A percentile compares a stretch with the other conserved stretches of the same genome.
Conservation (phyloP, 129 eudicot genomes). For the Saussurea involucrata region DNA sequence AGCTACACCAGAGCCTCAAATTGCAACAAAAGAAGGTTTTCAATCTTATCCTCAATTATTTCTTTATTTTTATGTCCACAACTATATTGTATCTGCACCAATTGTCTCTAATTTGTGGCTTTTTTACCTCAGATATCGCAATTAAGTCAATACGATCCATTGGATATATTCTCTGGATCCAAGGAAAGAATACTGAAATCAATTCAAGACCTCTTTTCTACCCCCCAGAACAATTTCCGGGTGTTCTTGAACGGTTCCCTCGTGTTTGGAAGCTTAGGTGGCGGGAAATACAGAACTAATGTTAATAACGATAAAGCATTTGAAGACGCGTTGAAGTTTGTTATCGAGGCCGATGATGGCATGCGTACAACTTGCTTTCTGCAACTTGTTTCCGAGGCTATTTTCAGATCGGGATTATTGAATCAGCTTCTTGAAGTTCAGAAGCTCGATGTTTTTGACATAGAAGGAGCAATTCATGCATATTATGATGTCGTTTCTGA, state of each 20-base stretch:
- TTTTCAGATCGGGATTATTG: conserved; percentile 51
- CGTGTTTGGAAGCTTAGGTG: conserved; percentile 77
- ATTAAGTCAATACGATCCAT: conserved; percentile 76
- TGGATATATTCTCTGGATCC: conserved; percentile 86
- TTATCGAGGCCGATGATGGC: conserved; percentile 67
- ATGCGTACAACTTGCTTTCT: conserved; percentile 51
- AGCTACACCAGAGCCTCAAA: conserved; percentile 78
- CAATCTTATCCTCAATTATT: neutral
- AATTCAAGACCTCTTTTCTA: conserved; percentile 56
- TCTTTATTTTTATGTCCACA: neutral
- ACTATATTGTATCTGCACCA: conserved; percentile 10
- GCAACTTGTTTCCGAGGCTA: conserved; percentile 66
- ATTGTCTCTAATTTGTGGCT: conserved; percentile 10
- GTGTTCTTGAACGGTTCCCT: conserved; percentile 86
- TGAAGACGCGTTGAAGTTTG: conserved; percentile 51
- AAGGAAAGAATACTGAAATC: conserved; percentile 60
- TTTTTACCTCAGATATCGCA: conserved; percentile 59
- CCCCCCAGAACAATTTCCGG: conserved; percentile 93
- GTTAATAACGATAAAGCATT: conserved; percentile 41
- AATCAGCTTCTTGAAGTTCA: conserved; percentile 77
- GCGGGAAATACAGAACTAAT: conserved; percentile 47
- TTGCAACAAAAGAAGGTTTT: conserved; percentile 66
- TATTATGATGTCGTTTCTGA: conserved; percentile 79
- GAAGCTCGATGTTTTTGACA: conserved; percentile 73
- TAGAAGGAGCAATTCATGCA: conserved; percentile 96